Base-by-base conservation (phyloP, 2,329 filamentous ascomycete species). In the Xylariomycetidae sp. region DNA sequence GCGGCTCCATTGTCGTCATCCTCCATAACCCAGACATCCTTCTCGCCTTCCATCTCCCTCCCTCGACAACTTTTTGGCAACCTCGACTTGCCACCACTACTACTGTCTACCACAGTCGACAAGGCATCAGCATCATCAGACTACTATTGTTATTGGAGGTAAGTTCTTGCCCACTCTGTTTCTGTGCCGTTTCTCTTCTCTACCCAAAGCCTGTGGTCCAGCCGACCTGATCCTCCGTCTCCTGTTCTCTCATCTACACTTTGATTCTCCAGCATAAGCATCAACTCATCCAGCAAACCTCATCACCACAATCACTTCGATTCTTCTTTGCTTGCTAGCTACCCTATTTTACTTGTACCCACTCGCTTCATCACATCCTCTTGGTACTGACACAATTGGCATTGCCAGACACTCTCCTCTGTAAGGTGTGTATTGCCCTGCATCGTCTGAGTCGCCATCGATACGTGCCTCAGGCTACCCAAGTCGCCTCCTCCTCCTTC, bases 321-420 rank as follows among this genome's bases (percentile, higher is more conserved):
- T 54, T 55, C 20, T 8, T n/a, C n/a, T 23, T 23, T 75, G 72
- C 69, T 73, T 60, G 64, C 68, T 74, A 75, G 67, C 69, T 72
- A 67, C 66, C 68, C 69, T 67, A 72, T 74, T 66, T 70, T 70
- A 69, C 66, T 70, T 68, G 63, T 63, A 54, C 58, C 58, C 66
- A 56, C 66, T 74, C 69, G 66, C 70, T 76, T 71, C 64, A 67
- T 66, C 56, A 62, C 63, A 57, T 59, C 59, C 62, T 64, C 67
- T 66, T 72, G 70, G 69, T 67, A 67, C 59, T 64, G 63, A 59
- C 63, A 49, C 37, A 41, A 49, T 51, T 47, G 53, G 43, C 49
- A 49, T 51, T 43, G 51, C 41, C 53, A 38, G 44, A 38, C 20
- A 23, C 20, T n/a, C n/a, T n/a, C n/a, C 29, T 39, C 38, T 32